Evolutionary conservation across 176 grass and related monocot species (phyloP).

Genomic region (Musa troglodytarum): DNA sequence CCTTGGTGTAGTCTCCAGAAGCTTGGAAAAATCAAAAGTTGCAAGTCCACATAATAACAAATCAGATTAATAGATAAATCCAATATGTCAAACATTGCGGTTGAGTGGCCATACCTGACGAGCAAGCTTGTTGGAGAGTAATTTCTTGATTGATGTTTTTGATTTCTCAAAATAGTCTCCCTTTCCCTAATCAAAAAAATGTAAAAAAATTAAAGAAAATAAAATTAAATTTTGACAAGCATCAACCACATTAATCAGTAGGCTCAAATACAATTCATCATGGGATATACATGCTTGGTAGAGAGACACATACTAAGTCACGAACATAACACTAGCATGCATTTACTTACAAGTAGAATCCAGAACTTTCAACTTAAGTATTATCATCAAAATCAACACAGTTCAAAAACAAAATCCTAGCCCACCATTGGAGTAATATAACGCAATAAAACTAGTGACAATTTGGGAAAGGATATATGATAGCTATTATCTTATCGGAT

Average conservation of each 20-base stretch:
- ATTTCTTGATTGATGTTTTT: constrained; percentile 2
- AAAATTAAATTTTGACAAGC: not conserved
- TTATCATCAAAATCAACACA: not conserved
- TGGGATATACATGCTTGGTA: not conserved
- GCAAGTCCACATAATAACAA: constrained; percentile 17
- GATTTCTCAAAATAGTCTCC: not conserved
- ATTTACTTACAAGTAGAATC: not conserved
- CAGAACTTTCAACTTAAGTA: not conserved
- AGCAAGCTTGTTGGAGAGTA: constrained; percentile 21
- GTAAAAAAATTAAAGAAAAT: not conserved
- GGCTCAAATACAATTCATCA: not conserved
- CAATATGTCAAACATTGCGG: not conserved
- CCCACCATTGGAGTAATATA: no score
- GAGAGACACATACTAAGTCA: not conserved
- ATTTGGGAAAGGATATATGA: not conserved
- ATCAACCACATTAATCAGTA: not conserved
- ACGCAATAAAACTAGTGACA: no score
- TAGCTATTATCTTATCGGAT: not conserved
- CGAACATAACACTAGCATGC: not conserved
- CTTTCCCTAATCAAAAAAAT: not conserved
- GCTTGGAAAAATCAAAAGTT: constrained; percentile 41
- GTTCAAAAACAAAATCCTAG: no score
- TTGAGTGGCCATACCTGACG: constrained; percentile 11
- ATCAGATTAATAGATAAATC: not conserved
- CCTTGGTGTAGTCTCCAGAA: constrained; percentile 42